Evolutionary conservation across 2,329 filamentous ascomycete genomes (phyloP), one percentile per base, ranked within the genome.

Genomic region (Epichloe amarillans): DNA sequence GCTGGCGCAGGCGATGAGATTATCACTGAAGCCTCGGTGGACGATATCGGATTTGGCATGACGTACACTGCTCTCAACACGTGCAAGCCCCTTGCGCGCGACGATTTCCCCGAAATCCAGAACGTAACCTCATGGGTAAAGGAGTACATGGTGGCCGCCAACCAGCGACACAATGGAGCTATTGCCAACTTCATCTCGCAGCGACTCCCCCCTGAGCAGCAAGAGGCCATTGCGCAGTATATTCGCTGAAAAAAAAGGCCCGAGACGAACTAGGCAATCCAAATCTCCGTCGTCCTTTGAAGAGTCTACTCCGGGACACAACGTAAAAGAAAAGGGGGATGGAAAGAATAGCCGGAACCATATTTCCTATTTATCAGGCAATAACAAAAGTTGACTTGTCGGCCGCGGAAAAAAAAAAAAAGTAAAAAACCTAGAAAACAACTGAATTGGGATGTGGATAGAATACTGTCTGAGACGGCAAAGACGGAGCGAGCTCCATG

Each of bases 61-160:
- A 91, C 89, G 8, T 98, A 95, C 69, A 97, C 93, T 0, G 84
- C 87, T 35, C 77, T 98, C 55, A 95, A 91, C 70, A 96, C 91
- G 0, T 93, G 91, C 71, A 88, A 84, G 65, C 82, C 82, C 53
- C 72, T 80, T 4, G 70, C 79, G 1, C 76, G 75, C 48, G 93
- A 97, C 64, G 85, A 90, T 19, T 97, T 89, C 73, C 85, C 90
- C 0, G 86, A 96, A 54, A 82, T 95, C 14, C 77, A 80, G 5
- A 83, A 89, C 50, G 86, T 89, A 53, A 72, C 88, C 49, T 85
- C 84, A 64, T 98, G 91, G 91, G 90, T 95, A 23, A 72, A 85
- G 51, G 71, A 77, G 56, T 89, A 88, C 64, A 71, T 96, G 62
- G 84, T 83, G 62, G 80, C 83, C 37, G 88, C 88, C 6, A 88